Evolutionary conservation across 2,329 filamentous ascomycete species (phyloP), one percentile per base, ranked within the genome.

Genomic region (Colletotrichum chlorophyti): DNA sequence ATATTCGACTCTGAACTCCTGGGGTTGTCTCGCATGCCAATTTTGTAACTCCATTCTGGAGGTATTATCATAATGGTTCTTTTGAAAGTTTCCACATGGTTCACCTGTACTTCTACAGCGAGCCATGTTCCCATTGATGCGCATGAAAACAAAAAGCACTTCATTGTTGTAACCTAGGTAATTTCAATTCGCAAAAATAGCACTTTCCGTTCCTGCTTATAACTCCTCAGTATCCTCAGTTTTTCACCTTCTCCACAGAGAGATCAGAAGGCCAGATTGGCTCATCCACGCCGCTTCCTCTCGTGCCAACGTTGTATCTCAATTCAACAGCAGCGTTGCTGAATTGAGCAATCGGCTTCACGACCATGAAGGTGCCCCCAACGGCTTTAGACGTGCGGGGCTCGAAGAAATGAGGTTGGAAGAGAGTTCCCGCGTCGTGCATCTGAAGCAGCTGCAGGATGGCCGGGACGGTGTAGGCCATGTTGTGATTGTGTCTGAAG

Each of bases 401-500:
- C 11, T 81, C 75, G 54, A 85, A 84, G 66, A 82, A 85, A 0
- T 71, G 68, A 0, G 77, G 72, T 5, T 77, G 72, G 53, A 85
- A 78, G 1, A 84, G 60, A 1, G 32, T 55, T 4, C 27, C 26
- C n/a, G 31, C 14, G 15, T 72, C 72, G 51, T 80, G 69, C 46
- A 75, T 64, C 17, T 70, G 53, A 21, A 81, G 63, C 66, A 77
- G 70, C 15, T 71, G 69, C 35, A 80, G 48, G 61, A 77, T 76
- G 4, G 65, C 15, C 7, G 55, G 55, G 8, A 55, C 66, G 7
- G 77, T 69, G 42, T 78, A 73, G 1, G 55, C 58, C 78, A 83
- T 82, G 26, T 74, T 71, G 61, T 84, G 74, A 64, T 80, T 78
- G 64, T 83, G 77, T 10, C 80, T 75, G 69, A 82, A 85, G 1